Conservation (phyloP, 305 asterid species). For the Fraxinus paxiana region DNA sequence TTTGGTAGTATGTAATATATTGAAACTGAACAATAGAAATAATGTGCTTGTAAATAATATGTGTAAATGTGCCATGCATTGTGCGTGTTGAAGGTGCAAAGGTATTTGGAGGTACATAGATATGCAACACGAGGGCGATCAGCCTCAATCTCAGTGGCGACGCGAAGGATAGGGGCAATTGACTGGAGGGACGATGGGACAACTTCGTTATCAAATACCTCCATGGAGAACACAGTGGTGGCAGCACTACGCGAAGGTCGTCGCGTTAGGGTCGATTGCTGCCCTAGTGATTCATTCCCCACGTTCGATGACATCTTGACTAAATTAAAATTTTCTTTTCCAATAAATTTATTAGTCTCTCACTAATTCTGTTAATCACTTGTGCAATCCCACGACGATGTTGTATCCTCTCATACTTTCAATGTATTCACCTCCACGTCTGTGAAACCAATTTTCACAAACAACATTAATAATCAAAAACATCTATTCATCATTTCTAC, state of each 20-base stretch:
- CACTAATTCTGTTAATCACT: neutral
- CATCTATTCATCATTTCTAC: neutral
- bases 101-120: conserved; percentile 48
- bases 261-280: conserved; percentile 56
- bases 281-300: conserved; percentile 34
- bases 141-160: conserved; percentile 68
- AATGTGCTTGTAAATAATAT: neutral
- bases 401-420: conserved; percentile 5
- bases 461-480: neutral
- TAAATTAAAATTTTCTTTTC: neutral
- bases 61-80: neutral
- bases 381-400: neutral
- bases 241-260: conserved; percentile 91
- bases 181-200: conserved; percentile 95
- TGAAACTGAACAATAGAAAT: neutral
- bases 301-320: conserved; percentile 38
- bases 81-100: neutral
- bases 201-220: conserved; percentile 92
- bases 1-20: neutral
- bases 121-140: conserved; percentile 98
- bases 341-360: neutral
- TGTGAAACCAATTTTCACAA: neutral
- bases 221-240: conserved; percentile 82
- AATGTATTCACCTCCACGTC: neutral
- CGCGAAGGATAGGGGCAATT: conserved; percentile 92